phyloP scores from a whole-genome alignment of 345 rosid genomes.

The Anacardium occidentale region DNA sequence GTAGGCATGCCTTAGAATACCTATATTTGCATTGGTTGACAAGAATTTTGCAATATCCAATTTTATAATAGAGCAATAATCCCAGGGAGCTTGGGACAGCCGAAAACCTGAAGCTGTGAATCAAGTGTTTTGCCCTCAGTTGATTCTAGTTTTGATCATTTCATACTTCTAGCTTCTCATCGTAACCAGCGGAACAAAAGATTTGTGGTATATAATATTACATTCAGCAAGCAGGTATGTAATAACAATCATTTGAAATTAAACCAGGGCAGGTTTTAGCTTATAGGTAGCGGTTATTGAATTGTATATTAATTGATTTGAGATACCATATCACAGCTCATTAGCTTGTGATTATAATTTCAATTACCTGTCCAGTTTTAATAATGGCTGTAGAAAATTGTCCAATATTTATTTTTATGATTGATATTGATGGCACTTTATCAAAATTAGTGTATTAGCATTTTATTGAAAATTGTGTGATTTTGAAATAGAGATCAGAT shows the following conservation, averaged over 20 bases:
- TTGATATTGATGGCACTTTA: too few species aligned
- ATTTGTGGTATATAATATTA: not conserved
- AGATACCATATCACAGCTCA: not conserved
- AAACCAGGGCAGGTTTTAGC: not conserved
- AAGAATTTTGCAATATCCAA: not conserved
- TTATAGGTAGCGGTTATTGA: not conserved
- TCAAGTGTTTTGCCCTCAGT: conserved; percentile 3
- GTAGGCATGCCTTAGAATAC: not conserved
- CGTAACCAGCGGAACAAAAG: not conserved
- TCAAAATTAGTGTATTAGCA: too few species aligned
- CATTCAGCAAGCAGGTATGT: not conserved
- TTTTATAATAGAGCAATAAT: not conserved
- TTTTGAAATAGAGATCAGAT: too few species aligned
- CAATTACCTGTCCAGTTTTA: too few species aligned
- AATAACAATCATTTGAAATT: not conserved
- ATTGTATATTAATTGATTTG: not conserved
- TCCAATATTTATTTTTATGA: too few species aligned
- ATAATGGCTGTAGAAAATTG: too few species aligned
- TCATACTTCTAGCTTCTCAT: not conserved
- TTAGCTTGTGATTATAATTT: too few species aligned
- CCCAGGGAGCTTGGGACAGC: not conserved
- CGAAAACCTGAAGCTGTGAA: not conserved
- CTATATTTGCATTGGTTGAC: not conserved
- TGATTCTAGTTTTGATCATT: not conserved
- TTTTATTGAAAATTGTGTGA: too few species aligned